phyloP scores from a whole-genome alignment of 2,329 filamentous ascomycete genomes.

The Microascus cirrosus region DNA sequence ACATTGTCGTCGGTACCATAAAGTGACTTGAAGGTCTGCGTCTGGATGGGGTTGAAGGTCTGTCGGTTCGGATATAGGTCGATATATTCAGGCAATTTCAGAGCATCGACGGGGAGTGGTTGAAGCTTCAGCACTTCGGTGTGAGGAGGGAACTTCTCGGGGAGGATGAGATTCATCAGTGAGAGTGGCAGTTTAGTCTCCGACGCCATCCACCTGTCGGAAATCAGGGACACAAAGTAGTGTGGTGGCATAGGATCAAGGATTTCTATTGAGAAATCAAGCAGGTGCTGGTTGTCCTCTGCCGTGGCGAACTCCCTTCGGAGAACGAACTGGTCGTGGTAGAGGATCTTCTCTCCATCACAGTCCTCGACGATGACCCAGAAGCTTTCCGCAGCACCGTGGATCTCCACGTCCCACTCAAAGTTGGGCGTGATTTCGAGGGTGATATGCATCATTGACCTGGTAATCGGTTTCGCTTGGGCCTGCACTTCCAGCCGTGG shows the following conservation, averaged over 20 bases:
- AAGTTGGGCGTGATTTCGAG: conserved; percentile 90
- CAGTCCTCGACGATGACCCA: conserved; percentile 98
- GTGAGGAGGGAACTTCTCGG: conserved; percentile 90
- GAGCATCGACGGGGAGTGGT: conserved; percentile 73
- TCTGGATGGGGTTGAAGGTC: conserved; percentile 95
- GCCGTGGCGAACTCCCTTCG: conserved; percentile 78
- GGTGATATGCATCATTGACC: conserved; percentile 84
- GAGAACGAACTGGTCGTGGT: conserved; percentile 87
- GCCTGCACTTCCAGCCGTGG: conserved; percentile 87
- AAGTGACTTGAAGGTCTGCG: conserved; percentile 89
- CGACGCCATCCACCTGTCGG: conserved; percentile 96
- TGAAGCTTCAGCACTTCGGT: conserved; percentile 89
- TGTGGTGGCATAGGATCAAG: conserved; percentile 97
- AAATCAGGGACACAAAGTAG: conserved; percentile 92
- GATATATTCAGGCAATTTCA: conserved; percentile 78
- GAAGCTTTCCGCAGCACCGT: conserved; percentile 82
- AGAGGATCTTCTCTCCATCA: conserved; percentile 90
- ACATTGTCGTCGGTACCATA: conserved; percentile 90
- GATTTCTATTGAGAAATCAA: conserved; percentile 94
- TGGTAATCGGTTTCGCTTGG: conserved; percentile 86
- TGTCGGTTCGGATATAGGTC: conserved; percentile 73
- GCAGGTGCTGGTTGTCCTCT: conserved; percentile 84
- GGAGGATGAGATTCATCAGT: conserved; percentile 88
- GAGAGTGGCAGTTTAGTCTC: conserved; percentile 89
- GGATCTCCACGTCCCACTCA: conserved; percentile 83